These are phyloP conservation scores for Penicillium longicatenatum DNA, from an alignment of 495 filamentous ascomycete species.

Conservation along the genomic window DNA sequence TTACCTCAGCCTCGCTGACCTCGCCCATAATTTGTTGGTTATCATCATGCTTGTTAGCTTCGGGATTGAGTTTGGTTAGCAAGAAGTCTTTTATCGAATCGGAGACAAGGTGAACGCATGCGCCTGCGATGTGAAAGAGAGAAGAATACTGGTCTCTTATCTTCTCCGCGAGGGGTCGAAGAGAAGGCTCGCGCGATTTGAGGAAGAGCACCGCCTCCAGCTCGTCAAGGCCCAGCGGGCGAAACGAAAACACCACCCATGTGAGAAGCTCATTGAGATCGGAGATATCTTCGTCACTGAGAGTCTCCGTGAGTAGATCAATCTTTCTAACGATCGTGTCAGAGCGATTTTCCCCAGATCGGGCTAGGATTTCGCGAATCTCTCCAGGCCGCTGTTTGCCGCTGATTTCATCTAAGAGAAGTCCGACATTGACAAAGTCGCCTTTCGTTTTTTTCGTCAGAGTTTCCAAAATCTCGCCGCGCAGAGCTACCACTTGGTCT, in stretches of 20 bases:
- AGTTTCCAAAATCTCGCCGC: conserved; percentile 13
- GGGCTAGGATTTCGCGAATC: conserved; percentile 20
- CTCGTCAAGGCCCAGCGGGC: conserved; percentile 2
- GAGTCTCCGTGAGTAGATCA: conserved; percentile 18
- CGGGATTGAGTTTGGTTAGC: not conserved
- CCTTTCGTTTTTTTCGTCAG: conserved; percentile 15
- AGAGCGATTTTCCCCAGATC: conserved; percentile 19
- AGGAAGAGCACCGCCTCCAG: conserved; percentile 18
- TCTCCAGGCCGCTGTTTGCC: conserved; percentile 22
- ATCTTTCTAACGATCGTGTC: conserved; percentile 22
- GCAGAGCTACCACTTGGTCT: conserved; percentile 13
- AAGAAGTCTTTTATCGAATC: conserved; percentile 19
- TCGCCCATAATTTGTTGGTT: conserved; percentile 5
- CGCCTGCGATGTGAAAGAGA: conserved; percentile 7
- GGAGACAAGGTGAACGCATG: conserved; percentile 14
- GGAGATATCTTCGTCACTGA: conserved; percentile 23
- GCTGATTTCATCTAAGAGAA: conserved; percentile 22
- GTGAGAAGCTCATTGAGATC: conserved; percentile 21
- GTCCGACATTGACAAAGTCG: conserved; percentile 23
- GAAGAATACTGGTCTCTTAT: conserved; percentile 21
- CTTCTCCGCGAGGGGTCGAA: conserved; percentile 18
- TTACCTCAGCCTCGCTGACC: conserved; percentile 18
- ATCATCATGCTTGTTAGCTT: not conserved
- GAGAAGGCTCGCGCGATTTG: conserved; percentile 18
- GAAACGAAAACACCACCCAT: conserved; percentile 9